Percentiles rank a stretch among this genome's conserved stretches.
Conservation (phyloP, 257 asterid species). For the Schizonepeta tenuifolia region DNA sequence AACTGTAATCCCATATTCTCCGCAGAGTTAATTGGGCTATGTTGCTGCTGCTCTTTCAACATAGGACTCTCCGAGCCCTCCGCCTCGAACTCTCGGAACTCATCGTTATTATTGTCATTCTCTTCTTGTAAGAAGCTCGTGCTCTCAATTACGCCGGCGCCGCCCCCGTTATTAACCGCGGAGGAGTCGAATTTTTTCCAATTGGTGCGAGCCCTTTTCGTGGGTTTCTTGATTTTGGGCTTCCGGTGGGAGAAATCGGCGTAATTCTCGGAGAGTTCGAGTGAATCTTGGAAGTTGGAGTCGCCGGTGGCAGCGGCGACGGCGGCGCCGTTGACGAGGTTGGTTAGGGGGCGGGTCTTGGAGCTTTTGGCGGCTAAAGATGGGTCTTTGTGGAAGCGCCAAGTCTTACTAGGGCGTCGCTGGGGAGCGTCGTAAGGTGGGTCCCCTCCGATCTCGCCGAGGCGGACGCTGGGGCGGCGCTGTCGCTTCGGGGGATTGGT, state of each 20-base stretch:
- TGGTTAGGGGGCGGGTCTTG: conserved; percentile 88
- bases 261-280: conserved; percentile 41
- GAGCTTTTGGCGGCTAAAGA: conserved; percentile 73
- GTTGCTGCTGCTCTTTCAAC: conserved; percentile 61
- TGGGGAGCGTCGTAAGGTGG: conserved; percentile 63
- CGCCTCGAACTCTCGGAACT: conserved; percentile 54
- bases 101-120: conserved; percentile 53
- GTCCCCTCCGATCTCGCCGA: conserved; percentile 95
- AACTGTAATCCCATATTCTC: conserved; percentile 80
- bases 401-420: conserved; percentile 63
- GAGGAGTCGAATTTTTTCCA: conserved; percentile 69
- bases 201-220: conserved; percentile 76
- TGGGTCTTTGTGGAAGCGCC: conserved; percentile 87
- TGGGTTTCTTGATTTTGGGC: conserved; percentile 67
- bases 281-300: conserved; percentile 48
- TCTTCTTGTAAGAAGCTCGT: conserved; percentile 46
- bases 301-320: conserved; percentile 13
- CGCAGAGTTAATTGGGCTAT: conserved; percentile 71
- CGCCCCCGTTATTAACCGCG: conserved; percentile 37
- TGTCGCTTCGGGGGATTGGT: conserved; percentile 80
- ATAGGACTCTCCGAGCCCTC: conserved; percentile 72
- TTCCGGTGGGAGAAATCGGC: conserved; percentile 56
- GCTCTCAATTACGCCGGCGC: conserved; percentile 43
- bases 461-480: conserved; percentile 97
- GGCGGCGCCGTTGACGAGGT: conserved; percentile 70